Percentiles rank a stretch among this genome's conserved stretches.
These are phyloP conservation scores for Ceratobasidium sp. DNA, from an alignment of 1,284 basidiomycete genomes.

Conservation along the genomic window DNA sequence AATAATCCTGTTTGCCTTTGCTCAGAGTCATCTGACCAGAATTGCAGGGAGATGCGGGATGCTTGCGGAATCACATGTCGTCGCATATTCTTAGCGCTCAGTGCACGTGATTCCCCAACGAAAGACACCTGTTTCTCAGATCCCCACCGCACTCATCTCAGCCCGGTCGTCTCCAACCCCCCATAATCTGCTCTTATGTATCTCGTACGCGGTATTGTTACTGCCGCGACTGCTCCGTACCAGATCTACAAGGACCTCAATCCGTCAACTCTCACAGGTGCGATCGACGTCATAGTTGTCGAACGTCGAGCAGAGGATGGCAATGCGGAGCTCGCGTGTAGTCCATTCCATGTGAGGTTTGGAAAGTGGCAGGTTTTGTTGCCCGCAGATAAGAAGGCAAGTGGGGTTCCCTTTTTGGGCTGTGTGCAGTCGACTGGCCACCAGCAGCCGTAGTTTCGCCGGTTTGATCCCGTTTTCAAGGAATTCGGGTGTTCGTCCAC, in stretches of 20 bases:
- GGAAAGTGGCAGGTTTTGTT: conserved; percentile 97
- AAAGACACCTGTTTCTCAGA: conserved; percentile 35
- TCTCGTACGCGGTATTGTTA: conserved; percentile 83
- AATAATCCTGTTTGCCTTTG: conserved; percentile 31
- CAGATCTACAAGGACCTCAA: conserved; percentile 90
- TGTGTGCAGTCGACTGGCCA: conserved; percentile 44
- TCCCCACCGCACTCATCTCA: conserved; percentile 43
- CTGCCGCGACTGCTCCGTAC: conserved; percentile 77
- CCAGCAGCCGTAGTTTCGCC: background rate
- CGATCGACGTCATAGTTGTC: conserved; percentile 97
- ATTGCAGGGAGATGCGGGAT: no score
- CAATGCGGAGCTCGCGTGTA: conserved; percentile 82
- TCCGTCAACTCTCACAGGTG: conserved; percentile 92
- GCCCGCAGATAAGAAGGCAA: conserved; percentile 92
- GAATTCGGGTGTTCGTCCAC: background rate
- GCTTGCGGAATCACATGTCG: conserved; percentile 39
- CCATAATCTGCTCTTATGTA: conserved; percentile 64
- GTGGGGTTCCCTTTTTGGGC: conserved; percentile 48
- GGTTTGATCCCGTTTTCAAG: conserved; percentile 45
- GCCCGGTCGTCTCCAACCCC: conserved; percentile 19
- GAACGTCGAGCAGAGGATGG: conserved; percentile 75
- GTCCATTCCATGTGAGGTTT: conserved; percentile 98
- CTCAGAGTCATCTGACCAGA: conserved; percentile 33
- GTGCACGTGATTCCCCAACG: conserved; percentile 44
- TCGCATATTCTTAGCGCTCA: conserved; percentile 36